Conservation (phyloP, 2,329 filamentous ascomycete genomes). For the Arthroderma sp. region DNA sequence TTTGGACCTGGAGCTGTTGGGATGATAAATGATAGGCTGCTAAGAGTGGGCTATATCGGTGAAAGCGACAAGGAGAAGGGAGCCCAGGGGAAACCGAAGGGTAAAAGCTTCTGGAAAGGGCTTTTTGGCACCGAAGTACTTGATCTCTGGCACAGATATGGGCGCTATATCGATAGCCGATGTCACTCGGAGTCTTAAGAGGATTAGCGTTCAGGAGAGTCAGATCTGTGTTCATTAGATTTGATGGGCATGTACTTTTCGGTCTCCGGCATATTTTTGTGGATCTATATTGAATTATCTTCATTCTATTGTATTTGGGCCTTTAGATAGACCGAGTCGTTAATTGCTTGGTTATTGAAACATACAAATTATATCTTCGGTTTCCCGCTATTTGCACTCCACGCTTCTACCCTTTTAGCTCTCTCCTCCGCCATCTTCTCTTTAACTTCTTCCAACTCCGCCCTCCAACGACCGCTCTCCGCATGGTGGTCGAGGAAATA, state of each 20-base stretch:
- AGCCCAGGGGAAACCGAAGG: not conserved
- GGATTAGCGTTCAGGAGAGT: too few relatives aligned
- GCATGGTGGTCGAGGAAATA: slow-evolving; percentile 42
- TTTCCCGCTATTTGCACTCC: slow-evolving; percentile 30
- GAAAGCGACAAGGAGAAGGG: not conserved
- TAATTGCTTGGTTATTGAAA: too few relatives aligned
- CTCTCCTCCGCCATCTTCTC: slow-evolving; percentile 33
- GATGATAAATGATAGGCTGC: slow-evolving; percentile 31
- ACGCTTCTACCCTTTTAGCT: slow-evolving; percentile 37
- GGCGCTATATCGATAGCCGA: slow-evolving; percentile 29
- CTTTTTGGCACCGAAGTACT: slow-evolving; percentile 53
- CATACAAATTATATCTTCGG: slow-evolving; percentile 7
- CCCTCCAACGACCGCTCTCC: slow-evolving; percentile 30
- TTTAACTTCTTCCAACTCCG: slow-evolving; percentile 33
- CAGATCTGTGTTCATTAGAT: too few relatives aligned
- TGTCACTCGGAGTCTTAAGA: not conserved
- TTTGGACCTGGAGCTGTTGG: slow-evolving; percentile 54
- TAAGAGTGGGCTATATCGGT: slow-evolving; percentile 24
- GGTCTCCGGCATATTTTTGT: too few relatives aligned
- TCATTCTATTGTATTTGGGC: too few relatives aligned
- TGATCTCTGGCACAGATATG: slow-evolving; percentile 65
- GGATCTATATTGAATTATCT: too few relatives aligned
- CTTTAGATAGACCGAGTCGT: too few relatives aligned
- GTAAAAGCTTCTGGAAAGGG: slow-evolving; percentile 21
- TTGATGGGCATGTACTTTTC: too few relatives aligned